These are phyloP conservation scores for Aspergillus transmontanensis DNA, from an alignment of 2,329 filamentous ascomycete genomes.

Conservation along the genomic window DNA sequence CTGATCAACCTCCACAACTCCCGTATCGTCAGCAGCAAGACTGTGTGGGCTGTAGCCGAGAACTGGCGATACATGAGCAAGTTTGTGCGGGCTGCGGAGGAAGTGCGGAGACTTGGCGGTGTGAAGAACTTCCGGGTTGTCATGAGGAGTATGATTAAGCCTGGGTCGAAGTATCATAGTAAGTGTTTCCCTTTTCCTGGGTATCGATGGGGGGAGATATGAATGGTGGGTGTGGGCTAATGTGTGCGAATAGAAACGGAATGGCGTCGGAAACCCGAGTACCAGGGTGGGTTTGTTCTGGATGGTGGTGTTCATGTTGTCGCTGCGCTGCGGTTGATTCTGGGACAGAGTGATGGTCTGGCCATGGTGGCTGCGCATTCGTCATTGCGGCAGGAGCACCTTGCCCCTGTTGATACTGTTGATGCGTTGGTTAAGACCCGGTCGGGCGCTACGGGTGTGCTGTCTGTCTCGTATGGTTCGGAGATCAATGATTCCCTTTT, in stretches of 20 bases:
- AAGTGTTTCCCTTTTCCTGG: conserved; percentile 17
- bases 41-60: conserved; percentile 56
- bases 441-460: conserved; percentile 53
- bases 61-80: conserved; percentile 59
- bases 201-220: not conserved
- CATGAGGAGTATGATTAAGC: conserved; percentile 47
- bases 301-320: conserved; percentile 62
- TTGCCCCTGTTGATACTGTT: conserved; percentile 60
- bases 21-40: conserved; percentile 42
- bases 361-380: conserved; percentile 53
- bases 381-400: conserved; percentile 51
- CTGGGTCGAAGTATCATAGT: conserved; percentile 58
- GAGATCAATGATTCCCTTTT: conserved; percentile 53
- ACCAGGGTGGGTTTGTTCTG: conserved; percentile 62
- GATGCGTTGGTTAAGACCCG: conserved; percentile 53
- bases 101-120: conserved; percentile 51
- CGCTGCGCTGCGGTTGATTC: conserved; percentile 54
- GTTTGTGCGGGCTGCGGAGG: conserved; percentile 49
- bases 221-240: not conserved
- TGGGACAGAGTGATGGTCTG: conserved; percentile 48
- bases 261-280: conserved; percentile 59
- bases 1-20: conserved; percentile 55
- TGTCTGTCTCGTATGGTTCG: conserved; percentile 57
- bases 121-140: conserved; percentile 54
- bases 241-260: conserved; percentile 44